Evolutionary conservation across 176 grass and related monocot genomes (phyloP).

Genomic region (Zizania latifolia): DNA sequence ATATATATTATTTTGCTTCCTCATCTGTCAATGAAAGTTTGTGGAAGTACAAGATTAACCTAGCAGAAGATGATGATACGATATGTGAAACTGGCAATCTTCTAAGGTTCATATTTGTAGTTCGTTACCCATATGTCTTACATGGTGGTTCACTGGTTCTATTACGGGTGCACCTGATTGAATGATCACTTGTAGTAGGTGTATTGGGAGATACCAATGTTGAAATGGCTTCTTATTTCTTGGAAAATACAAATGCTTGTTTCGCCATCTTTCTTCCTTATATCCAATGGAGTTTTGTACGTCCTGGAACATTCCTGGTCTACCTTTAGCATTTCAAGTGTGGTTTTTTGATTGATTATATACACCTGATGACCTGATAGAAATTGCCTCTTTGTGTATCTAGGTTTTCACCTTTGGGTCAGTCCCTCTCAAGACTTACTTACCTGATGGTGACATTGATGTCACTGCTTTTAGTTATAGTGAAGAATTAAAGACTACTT

Average conservation of each 20-base stretch:
- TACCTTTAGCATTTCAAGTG: neutral
- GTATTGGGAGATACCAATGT: neutral
- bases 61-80: neutral
- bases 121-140: neutral
- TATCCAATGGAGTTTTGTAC: neutral
- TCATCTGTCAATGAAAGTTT: neutral
- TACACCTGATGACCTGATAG: neutral
- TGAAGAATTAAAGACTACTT: slow-evolving; percentile 71
- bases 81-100: neutral
- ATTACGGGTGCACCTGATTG: neutral
- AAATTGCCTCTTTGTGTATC: neutral
- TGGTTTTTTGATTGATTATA: slow-evolving; percentile 1
- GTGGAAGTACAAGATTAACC: neutral
- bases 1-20: neutral
- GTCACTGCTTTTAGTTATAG: slow-evolving; percentile 75
- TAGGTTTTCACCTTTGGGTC: slow-evolving; percentile 93
- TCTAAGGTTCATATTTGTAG: neutral
- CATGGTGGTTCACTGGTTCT: neutral
- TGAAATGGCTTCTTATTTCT: slow-evolving; percentile 9
- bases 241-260: slow-evolving; percentile 23
- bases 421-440: slow-evolving; percentile 94
- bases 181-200: slow-evolving; percentile 3
- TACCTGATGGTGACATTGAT: slow-evolving; percentile 99
- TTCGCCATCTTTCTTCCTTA: neutral
- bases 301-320: slow-evolving; percentile 3